Conservation (phyloP, 2,329 filamentous ascomycete species). For the Apiospora koreana region DNA sequence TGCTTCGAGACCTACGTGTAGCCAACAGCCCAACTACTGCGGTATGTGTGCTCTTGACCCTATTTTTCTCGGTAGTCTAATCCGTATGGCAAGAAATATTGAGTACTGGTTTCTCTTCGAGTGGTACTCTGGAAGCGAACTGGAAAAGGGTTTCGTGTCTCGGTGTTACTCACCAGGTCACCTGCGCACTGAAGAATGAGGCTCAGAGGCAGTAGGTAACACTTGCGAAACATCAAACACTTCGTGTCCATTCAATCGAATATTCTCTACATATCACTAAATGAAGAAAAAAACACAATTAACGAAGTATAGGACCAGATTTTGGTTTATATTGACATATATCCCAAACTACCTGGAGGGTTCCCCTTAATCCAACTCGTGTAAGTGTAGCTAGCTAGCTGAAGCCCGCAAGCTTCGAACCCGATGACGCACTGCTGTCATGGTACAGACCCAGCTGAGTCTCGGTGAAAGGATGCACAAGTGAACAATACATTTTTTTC, state of each 20-base stretch:
- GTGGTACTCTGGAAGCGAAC: background rate
- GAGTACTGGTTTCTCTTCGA: background rate
- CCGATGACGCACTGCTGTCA: background rate
- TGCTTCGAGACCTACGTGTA: background rate
- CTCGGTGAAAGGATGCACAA: background rate
- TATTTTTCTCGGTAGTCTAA: background rate
- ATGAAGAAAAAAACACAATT: background rate
- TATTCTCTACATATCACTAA: background rate
- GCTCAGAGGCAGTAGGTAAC: background rate
- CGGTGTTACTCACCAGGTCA: background rate
- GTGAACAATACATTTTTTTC: background rate
- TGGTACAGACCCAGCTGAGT: background rate
- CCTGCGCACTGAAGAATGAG: background rate
- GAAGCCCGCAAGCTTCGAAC: background rate
- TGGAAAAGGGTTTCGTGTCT: background rate
- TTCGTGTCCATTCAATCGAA: background rate
- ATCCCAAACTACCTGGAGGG: too few species aligned
- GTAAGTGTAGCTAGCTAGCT: background rate
- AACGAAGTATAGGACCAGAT: too few species aligned
- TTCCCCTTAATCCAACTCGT: background rate
- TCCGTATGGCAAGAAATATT: background rate
- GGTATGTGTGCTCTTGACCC: too few species aligned
- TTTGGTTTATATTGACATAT: background rate
- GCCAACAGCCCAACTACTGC: background rate
- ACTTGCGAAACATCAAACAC: background rate